Evolutionary conservation across 1,139 yeast genomes (phyloP), one percentile per base, ranked within the genome.

Genomic region (Saccharomyces hybrid): DNA sequence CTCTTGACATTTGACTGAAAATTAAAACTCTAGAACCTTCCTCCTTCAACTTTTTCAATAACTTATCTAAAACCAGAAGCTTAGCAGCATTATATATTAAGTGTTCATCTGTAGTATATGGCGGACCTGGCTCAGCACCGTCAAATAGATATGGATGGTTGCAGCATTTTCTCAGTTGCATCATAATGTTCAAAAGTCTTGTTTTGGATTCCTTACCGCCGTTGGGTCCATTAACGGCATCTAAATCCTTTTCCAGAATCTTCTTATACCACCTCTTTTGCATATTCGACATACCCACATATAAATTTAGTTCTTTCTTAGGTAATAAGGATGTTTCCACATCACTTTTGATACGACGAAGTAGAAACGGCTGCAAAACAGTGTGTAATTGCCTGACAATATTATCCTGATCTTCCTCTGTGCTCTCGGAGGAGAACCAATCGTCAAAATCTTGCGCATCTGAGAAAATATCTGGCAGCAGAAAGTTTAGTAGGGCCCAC

Each of bases 91-190:
- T 93, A 70, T 70, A 84, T 9, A 93, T 84, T 61, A 93, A 77
- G 72, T 93, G 98, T 67, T 91, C 98, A 69, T 91, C 99, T 0
- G 97, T 93, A 2, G 98, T 91, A 67, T 80, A 93, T 0, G 99
- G 99, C 2, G 99, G 99, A 8, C 99, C 99, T 0, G 98, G 98
- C 70, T 93, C 99, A 0, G 99, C 99, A 46, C 99, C 98, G 69
- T 93, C 98, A 65, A 93, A 93, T 52, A 93, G 75, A 70, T 93
- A 93, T 0, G 99, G 99, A 71, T 93, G 99, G 66, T 93, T 93
- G 70, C 98, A 93, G 70, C 98, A 93, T 70, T 93, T 93, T 63
- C 98, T 80, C 60, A 93, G 76, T 70, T 93, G 99, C 99, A 93
- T 93, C 16, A 93, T 97, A 64, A 93, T 90, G 66, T 93, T 93